Percentiles rank a stretch among this genome's conserved stretches.
Conservation (phyloP, 2,329 filamentous ascomycete genomes). For the Xylogone sp. region DNA sequence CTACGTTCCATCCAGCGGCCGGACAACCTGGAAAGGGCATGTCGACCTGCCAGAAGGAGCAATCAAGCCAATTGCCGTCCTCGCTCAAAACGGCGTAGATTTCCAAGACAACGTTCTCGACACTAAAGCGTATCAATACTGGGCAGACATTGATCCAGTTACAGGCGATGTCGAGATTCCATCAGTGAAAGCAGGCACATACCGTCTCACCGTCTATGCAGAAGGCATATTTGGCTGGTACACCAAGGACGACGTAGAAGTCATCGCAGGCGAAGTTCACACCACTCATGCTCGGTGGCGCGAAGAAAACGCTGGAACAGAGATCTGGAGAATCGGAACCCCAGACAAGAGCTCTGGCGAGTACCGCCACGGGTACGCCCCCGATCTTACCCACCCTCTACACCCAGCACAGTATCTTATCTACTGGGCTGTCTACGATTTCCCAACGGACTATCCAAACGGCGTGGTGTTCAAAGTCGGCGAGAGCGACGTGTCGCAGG, state of each 20-base stretch:
- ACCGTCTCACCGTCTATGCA: constrained; percentile 60
- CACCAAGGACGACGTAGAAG: constrained; percentile 43
- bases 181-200: constrained; percentile 52
- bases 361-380: constrained; percentile 53
- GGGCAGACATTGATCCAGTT: constrained; percentile 44
- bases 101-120: constrained; percentile 58
- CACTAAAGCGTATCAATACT: constrained; percentile 57
- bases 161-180: constrained; percentile 48
- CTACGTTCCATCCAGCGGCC: constrained; percentile 48
- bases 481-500: constrained; percentile 40
- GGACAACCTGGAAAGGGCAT: constrained; percentile 47
- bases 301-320: constrained; percentile 51
- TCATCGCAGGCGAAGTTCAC: constrained; percentile 36
- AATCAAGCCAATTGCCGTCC: constrained; percentile 49
- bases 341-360: constrained; percentile 60
- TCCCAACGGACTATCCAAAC: constrained; percentile 52
- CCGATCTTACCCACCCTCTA: constrained; percentile 42
- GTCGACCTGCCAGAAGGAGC: constrained; percentile 49
- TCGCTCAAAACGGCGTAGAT: constrained; percentile 47
- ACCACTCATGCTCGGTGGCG: constrained; percentile 42
- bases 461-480: constrained; percentile 57
- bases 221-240: constrained; percentile 59
- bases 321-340: constrained; percentile 59
- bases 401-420: constrained; percentile 55
- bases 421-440: constrained; percentile 60